A percentile compares a stretch with the other conserved stretches of the same genome.
These are phyloP conservation scores for Termitomyces sp. DNA, from an alignment of 768 basidiomycete species.

Conservation along the genomic window DNA sequence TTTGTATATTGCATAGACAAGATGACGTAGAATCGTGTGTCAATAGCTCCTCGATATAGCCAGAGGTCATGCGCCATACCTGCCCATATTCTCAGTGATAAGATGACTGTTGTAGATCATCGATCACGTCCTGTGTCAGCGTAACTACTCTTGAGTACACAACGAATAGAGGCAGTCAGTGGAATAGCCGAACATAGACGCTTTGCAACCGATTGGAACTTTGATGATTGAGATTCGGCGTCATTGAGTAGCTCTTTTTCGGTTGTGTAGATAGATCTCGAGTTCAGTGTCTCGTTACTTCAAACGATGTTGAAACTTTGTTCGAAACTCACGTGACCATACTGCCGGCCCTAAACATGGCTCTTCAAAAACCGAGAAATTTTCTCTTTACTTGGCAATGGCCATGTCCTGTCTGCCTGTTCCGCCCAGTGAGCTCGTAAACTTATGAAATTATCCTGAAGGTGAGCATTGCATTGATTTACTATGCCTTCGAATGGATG, in stretches of 20 bases:
- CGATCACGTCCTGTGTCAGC: neutral
- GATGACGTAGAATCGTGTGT: neutral
- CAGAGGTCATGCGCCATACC: neutral
- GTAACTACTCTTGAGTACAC: neutral
- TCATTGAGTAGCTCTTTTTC: neutral
- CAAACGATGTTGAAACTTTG: too few species aligned
- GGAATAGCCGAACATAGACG: too few species aligned
- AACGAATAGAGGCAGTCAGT: neutral
- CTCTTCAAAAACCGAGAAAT: slow-evolving; percentile 12
- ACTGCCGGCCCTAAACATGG: slow-evolving; percentile 13
- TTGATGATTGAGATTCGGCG: neutral
- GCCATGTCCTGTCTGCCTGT: neutral
- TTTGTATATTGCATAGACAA: neutral
- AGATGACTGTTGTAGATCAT: neutral
- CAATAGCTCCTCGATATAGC: neutral
- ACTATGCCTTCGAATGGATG: slow-evolving; percentile 46
- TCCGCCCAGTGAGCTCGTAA: neutral
- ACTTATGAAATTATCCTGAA: neutral
- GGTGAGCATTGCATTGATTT: neutral
- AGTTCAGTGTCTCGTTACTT: too few species aligned
- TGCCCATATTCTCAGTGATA: too few species aligned
- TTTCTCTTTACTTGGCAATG: neutral
- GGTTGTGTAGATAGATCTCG: neutral
- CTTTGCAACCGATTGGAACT: neutral
- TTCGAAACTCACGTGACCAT: neutral